These are phyloP conservation scores for Pichia californica DNA, from an alignment of 805 yeast species.

Conservation along the genomic window DNA sequence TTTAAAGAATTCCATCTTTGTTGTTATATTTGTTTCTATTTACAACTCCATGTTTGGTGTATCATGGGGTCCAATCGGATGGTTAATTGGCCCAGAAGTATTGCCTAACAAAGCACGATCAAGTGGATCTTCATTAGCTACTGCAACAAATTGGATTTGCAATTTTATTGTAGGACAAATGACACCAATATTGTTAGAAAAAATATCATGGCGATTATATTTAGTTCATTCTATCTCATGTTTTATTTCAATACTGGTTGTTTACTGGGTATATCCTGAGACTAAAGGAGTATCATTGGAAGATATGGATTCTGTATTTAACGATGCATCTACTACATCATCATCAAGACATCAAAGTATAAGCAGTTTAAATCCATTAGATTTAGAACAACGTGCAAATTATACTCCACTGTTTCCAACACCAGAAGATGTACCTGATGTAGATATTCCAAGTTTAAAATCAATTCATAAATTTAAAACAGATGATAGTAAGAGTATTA, in stretches of 20 bases:
- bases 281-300: constrained; percentile 84
- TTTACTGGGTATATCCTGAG: constrained; percentile 73
- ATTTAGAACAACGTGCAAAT: background rate
- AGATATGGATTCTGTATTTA: constrained; percentile 88
- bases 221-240: constrained; percentile 78
- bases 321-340: no score
- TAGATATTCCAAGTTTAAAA: constrained; percentile 33
- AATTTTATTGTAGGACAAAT: constrained; percentile 88
- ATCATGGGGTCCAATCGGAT: constrained; percentile 93
- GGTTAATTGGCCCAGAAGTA: constrained; percentile 78
- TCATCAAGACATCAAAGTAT: constrained; percentile 11
- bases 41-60: constrained; percentile 83
- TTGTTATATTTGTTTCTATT: constrained; percentile 68
- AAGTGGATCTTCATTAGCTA: constrained; percentile 83
- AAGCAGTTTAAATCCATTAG: background rate
- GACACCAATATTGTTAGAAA: constrained; percentile 79
- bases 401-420: background rate
- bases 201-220: constrained; percentile 74
- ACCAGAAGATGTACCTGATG: constrained; percentile 13
- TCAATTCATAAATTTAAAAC: constrained; percentile 31
- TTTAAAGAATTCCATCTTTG: constrained; percentile 43
- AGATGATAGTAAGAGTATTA: constrained; percentile 29
- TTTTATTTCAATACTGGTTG: constrained; percentile 64
- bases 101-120: constrained; percentile 80
- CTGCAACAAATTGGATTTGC: constrained; percentile 91